Evolutionary conservation across 2,329 filamentous ascomycete genomes (phyloP), one percentile per base, ranked within the genome.

Genomic region (Chrysoporthe austroafricana): DNA sequence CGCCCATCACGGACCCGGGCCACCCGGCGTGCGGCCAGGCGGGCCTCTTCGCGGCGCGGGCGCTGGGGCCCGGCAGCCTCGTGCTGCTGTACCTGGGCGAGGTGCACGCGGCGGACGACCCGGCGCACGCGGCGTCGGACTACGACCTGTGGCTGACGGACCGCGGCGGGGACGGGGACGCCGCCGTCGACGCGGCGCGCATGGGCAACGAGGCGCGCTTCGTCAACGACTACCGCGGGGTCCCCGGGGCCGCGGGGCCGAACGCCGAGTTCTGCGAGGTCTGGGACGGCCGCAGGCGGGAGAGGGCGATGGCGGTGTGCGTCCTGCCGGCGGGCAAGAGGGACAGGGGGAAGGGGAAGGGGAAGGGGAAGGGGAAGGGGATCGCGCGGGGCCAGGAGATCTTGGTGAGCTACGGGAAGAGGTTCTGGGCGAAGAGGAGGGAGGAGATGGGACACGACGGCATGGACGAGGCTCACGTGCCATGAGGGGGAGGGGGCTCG

Each of bases 391-490:
- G 26, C 26, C 83, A 88, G 69, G 89, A 91, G 80, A 86, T 91
- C 64, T 74, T 90, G 63, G 86, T 91, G 14, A 90, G 86, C 71
- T 90, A 91, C 73, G 89, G 88, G 6, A 90, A 88, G 75, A 89
- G 89, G 0, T 90, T 91, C 71, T 91, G 88, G 87, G 79, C 80
- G 26, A 81, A 80, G 74, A 82, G 79, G 76, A 83, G 77, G 72
- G 78, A 58, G 16, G 16, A 36, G 18, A n/a, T 36, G 36, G 56
- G 7, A 44, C 18, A 34, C 26, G 39, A 36, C 3, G 1, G 21
- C 26, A 26, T 44, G 39, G 21, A 5, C 21, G 36, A 44, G 36
- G 34, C 21, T 42, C 11, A 42, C 36, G 57, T 60, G 42, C 21
- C 42, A 7, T 54, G 50, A 34, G 7, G 5, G 21, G 50, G 32